Base-by-base conservation (phyloP, 164 flowering plant genomes). In the Vitis rotundifolia region DNA sequence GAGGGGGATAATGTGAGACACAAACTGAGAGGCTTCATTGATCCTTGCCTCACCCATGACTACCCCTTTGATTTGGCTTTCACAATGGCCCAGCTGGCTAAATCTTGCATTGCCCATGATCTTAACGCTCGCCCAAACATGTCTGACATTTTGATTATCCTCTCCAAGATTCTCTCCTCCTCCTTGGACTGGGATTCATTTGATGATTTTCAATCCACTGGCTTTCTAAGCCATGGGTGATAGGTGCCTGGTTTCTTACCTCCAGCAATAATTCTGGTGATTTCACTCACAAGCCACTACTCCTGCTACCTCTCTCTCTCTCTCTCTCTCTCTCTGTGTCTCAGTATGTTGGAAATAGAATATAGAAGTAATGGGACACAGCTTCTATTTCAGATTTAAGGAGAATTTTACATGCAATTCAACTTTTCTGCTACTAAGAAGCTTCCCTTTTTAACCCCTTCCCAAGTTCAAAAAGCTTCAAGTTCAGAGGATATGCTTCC, bases 101-200 rank as follows among this genome's bases (percentile, higher is more conserved):
- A 73, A 50, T 79, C 49, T 28, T 90, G 95, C 59, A 87, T 88
- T n/a, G 80, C 82, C 16, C 71, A 68, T 47, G 86, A 90, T 69
- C 72, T 80, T n/a, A 81, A 79, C 64, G 55, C 78, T 44, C 86
- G 96, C 11, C 89, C 90, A 8, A 15, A 82, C 9, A 85, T 80
- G 67, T 11, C 83, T 5, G 84, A 88, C 67, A 82, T 84, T 63
- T 75, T 82, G 44, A 63, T 78, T 72, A 76, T 80, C 13, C 67
- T 88, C 15, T 86, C 90, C 11, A 85, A 84, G 81, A 82, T 90
- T 49, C 77, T 78, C 2, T 86, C 94, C 0, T 83, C 91, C 49
- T 86, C 88, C 0, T 11, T 81, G 78, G 91, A 89, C 64, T 89
- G 91, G 93, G 92, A 88, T 81, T 83, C 94, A 11, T 87, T 89